phyloP scores from a whole-genome alignment of 164 flowering plant species.

The Warburgia ugandensis region DNA sequence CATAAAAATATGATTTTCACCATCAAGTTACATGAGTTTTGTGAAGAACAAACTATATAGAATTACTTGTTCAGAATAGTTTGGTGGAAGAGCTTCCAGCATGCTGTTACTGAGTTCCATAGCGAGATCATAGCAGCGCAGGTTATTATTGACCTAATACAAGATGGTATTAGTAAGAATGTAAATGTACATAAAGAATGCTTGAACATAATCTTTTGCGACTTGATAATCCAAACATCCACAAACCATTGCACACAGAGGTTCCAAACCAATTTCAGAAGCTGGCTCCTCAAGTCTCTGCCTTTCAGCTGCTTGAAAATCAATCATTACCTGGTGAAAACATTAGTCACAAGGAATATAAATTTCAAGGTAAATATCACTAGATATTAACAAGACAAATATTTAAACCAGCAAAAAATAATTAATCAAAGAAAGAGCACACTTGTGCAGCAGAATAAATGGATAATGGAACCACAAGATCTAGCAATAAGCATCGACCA shows the following conservation, averaged over 20 bases:
- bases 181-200: neutral
- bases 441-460: neutral
- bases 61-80: slow-evolving; percentile 85
- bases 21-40: no score
- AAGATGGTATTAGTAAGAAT: slow-evolving; percentile 1
- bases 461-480: no score
- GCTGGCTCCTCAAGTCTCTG: slow-evolving; percentile 88
- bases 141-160: slow-evolving; percentile 83
- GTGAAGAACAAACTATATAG: neutral
- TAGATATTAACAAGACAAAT: neutral
- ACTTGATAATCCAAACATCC: neutral
- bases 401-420: neutral
- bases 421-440: no score
- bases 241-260: slow-evolving; percentile 91
- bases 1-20: no score
- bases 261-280: slow-evolving; percentile 92
- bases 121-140: slow-evolving; percentile 96
- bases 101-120: slow-evolving; percentile 90
- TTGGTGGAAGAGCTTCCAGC: slow-evolving; percentile 85
- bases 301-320: slow-evolving; percentile 97
- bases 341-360: neutral
- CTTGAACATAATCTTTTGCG: neutral
- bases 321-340: slow-evolving; percentile 72
- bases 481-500: neutral
- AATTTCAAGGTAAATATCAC: neutral